phyloP scores from a whole-genome alignment of 163 green algal species.

The Volvox carteri region DNA sequence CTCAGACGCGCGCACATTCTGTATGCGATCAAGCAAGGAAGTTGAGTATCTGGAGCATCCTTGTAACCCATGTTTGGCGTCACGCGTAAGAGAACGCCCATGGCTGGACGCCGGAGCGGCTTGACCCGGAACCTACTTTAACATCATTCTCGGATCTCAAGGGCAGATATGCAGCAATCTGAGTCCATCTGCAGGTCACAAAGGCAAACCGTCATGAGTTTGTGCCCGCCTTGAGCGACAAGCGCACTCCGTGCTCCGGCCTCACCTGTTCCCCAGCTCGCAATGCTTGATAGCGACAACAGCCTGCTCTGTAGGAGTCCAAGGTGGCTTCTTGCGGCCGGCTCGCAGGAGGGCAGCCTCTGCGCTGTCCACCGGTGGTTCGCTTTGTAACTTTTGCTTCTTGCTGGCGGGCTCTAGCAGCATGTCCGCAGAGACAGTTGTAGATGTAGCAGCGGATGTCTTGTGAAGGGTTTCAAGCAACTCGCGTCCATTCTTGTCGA shows the following conservation, averaged over 20 bases:
- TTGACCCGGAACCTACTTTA: conserved; percentile 29
- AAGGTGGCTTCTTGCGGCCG: conserved; percentile 43
- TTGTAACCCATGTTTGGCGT: conserved; percentile 2
- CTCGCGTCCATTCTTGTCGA: conserved; percentile 24
- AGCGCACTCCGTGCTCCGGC: conserved; percentile 5
- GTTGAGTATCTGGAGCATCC: background rate
- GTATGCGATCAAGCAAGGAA: background rate
- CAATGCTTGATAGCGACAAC: conserved; percentile 48
- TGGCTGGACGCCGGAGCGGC: background rate
- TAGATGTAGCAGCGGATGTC: conserved; percentile 22
- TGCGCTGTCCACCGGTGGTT: conserved; percentile 32
- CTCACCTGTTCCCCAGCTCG: conserved; percentile 44
- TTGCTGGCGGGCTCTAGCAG: conserved; percentile 11
- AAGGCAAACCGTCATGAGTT: background rate
- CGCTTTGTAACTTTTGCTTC: conserved; percentile 30
- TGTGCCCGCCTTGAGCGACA: conserved; percentile 16
- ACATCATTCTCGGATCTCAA: conserved; percentile 49
- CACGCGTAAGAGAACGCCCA: conserved; percentile 7
- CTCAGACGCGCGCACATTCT: background rate
- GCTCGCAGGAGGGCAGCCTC: conserved; percentile 19
- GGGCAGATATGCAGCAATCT: conserved; percentile 44
- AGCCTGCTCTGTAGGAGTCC: conserved; percentile 40
- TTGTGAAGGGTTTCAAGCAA: conserved; percentile 33
- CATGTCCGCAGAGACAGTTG: conserved; percentile 16
- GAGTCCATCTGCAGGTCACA: conserved; percentile 38